A percentile compares a stretch with the other conserved stretches of the same genome.
Evolutionary conservation across 108 stramenopile genomes (phyloP).

Genomic region (Mayamaea pseudoterrestris): DNA sequence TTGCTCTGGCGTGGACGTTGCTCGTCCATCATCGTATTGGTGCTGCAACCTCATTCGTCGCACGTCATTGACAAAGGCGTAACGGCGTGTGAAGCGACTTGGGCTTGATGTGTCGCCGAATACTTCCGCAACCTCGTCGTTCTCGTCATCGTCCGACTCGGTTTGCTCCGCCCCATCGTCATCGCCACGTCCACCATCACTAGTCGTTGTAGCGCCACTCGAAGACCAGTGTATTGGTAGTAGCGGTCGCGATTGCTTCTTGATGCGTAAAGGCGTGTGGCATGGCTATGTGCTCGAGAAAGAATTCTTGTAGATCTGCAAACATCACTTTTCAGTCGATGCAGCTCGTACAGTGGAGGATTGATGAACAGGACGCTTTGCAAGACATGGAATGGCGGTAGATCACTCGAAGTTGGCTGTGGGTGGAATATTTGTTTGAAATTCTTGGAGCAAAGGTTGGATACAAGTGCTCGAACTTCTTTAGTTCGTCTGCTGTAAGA

Average conservation of each 20-base stretch:
- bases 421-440: conserved; percentile 9
- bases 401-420: conserved; percentile 82
- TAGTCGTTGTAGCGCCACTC: no score
- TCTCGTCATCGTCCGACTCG: conserved; percentile 3
- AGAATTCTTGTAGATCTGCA: no score
- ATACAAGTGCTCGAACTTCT: no score
- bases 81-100: conserved; percentile 23
- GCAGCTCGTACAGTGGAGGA: conserved; percentile 74
- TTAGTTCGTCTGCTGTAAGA: no score
- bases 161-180: conserved; percentile 6
- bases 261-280: no score
- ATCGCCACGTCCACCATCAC: no score
- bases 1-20: no score
- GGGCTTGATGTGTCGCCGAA: not conserved
- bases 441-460: conserved; percentile 28
- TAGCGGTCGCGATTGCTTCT: conserved; percentile 15
- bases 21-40: conserved; percentile 15
- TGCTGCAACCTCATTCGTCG: conserved; percentile 33
- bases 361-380: conserved; percentile 40
- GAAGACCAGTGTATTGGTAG: conserved; percentile 1
- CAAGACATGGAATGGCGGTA: conserved; percentile 94
- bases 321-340: no score
- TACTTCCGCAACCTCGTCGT: not conserved
- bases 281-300: no score
- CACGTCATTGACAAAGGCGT: conserved; percentile 37